Evolutionary conservation across 495 filamentous ascomycete species (phyloP), one percentile per base, ranked within the genome.

Genomic region (Tuber umbilicatum): DNA sequence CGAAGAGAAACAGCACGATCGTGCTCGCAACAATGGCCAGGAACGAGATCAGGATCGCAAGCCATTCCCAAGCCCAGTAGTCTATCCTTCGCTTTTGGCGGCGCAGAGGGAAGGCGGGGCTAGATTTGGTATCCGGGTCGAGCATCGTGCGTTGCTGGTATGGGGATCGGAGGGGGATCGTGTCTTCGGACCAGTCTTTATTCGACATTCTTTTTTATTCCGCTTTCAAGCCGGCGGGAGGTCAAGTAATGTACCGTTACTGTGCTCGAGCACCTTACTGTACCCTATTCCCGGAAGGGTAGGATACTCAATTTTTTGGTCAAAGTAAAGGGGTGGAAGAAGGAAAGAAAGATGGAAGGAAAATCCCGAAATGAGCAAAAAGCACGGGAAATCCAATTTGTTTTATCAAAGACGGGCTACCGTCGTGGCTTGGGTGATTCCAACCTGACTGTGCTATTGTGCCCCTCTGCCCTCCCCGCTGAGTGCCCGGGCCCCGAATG

Each of bases 1-100:
- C 75, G 35, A 79, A 74, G 27, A 74, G 17, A 19, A 41, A 39
- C 2, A 79, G 68, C n/a, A 73, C 71, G 6, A 73, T 23, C 0
- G 50, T 73, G 12, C 77, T 79, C 23, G 42, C 42, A 6, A 74
- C 16, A 19, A 79, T 67, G 1, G 77, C 75, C 1, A 78, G 5
- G 12, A 79, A 64, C 1, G 77, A 79, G 35, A 78, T 43, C 3
- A 74, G 5, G n/a, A 79, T 69, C 1, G 77, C 72, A 21, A 78
- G 19, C 76, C 72, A 79, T 69, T 79, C 77, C 77, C 77, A 79
- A 0, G 75, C 76, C 77, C 77, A 79, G 31, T 74, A 78, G 23
- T 79, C 60, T 23, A 67, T 2, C n/a, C 60, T 71, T 31, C 69
- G 67, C 71, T 79, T 78, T 12, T 74, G 74, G 19, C 2, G 16